These are phyloP conservation scores for Brettanomyces bruxellensis DNA, from an alignment of 805 yeast species.

Conservation along the genomic window DNA sequence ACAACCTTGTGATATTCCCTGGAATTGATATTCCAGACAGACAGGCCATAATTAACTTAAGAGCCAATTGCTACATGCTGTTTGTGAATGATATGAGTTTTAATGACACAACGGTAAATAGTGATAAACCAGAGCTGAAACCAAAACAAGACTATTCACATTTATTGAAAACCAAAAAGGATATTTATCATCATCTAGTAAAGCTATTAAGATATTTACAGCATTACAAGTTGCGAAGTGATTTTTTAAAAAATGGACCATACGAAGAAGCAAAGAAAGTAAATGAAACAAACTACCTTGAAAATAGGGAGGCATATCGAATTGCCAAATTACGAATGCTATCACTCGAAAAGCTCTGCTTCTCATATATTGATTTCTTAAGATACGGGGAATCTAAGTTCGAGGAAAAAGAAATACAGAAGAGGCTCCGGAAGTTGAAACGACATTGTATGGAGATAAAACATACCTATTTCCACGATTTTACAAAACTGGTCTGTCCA, in stretches of 20 bases:
- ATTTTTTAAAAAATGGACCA: background rate
- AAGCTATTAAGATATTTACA: background rate
- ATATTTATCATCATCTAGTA: background rate
- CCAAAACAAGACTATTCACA: no score
- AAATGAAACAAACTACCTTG: background rate
- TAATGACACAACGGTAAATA: background rate
- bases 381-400: constrained; percentile 1
- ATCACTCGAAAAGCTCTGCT: constrained; percentile 12
- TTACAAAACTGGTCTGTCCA: constrained; percentile 10
- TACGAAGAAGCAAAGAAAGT: background rate
- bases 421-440: background rate
- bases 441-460: constrained; percentile 7
- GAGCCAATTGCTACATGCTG: background rate
- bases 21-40: background rate
- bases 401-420: background rate
- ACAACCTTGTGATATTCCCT: background rate
- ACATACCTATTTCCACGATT: constrained; percentile 10
- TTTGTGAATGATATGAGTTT: background rate
- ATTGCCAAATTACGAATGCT: constrained; percentile 9
- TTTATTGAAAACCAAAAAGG: background rate
- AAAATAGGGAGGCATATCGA: constrained; percentile 6
- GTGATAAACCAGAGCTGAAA: background rate
- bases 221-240: background rate
- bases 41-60: background rate
- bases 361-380: constrained; percentile 5